Percentiles rank a stretch among this genome's conserved stretches.
Conservation (phyloP, 1,284 basidiomycete genomes). For the Farysia itapuensis region DNA sequence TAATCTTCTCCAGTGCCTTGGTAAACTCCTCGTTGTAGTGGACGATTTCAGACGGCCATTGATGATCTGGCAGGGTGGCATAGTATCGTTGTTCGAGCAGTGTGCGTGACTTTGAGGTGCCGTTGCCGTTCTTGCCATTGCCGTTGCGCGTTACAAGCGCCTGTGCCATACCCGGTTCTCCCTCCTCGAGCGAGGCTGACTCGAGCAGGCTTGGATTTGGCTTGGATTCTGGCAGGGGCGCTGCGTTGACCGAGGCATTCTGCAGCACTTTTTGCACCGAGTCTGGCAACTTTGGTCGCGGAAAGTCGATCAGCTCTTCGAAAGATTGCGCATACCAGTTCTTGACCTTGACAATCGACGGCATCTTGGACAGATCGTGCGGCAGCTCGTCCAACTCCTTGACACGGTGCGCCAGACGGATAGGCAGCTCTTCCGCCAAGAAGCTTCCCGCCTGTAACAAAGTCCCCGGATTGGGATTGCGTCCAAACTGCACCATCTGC, state of each 20-base stretch:
- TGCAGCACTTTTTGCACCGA: constrained; percentile 50
- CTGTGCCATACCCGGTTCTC: constrained; percentile 18
- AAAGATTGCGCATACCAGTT: constrained; percentile 99
- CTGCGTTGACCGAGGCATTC: constrained; percentile 22
- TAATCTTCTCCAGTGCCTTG: constrained; percentile 82
- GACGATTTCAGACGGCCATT: constrained; percentile 87
- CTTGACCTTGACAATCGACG: constrained; percentile 90
- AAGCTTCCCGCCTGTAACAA: constrained; percentile 57
- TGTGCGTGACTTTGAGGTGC: constrained; percentile 28
- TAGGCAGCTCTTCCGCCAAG: constrained; percentile 76
- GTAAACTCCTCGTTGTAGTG: constrained; percentile 95
- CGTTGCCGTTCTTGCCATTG: constrained; percentile 30
- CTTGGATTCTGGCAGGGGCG: constrained; percentile 46
- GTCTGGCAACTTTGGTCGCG: constrained; percentile 50
- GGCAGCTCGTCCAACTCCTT: constrained; percentile 95
- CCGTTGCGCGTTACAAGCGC: constrained; percentile 14
- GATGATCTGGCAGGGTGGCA: constrained; percentile 69
- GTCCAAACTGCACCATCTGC: constrained; percentile 59
- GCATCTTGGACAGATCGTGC: constrained; percentile 86
- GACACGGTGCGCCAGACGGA: constrained; percentile 90
- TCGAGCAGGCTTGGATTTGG: constrained; percentile 54
- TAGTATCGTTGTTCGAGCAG: constrained; percentile 69
- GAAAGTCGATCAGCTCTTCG: constrained; percentile 64
- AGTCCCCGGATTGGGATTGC: constrained; percentile 56
- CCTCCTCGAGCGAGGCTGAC: constrained; percentile 38